These are phyloP conservation scores for Trichosphaerium sp. DNA, from an alignment of 78 protist genomes.

Conservation along the genomic window DNA sequence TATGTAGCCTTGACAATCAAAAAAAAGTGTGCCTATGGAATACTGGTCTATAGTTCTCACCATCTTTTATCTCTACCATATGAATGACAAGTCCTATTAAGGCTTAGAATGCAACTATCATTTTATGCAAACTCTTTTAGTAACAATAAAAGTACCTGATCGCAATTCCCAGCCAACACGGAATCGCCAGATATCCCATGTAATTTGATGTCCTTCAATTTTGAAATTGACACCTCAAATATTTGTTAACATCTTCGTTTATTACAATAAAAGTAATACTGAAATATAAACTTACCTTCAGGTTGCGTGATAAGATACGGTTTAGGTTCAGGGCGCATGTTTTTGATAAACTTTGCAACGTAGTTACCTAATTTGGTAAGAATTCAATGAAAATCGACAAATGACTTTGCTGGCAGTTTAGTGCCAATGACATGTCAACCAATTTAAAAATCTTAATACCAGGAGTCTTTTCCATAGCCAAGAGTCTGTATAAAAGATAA, in stretches of 20 bases:
- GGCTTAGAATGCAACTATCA: slow-evolving; percentile 1
- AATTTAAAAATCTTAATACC: no score
- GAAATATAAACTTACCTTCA: background rate
- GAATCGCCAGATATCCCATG: slow-evolving; percentile 3
- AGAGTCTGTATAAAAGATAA: no score
- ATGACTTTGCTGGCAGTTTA: no score
- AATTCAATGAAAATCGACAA: no score
- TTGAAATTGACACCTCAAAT: background rate
- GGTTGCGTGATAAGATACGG: background rate
- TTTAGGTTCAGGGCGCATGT: background rate
- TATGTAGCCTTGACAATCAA: no score
- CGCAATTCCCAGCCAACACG: no score
- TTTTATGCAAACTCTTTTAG: no score
- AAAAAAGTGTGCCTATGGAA: background rate
- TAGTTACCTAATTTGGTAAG: no score
- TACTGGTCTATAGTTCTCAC: background rate
- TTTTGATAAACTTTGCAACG: background rate
- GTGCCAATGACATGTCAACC: no score
- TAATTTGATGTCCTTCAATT: background rate
- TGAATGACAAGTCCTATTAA: background rate
- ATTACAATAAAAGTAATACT: background rate
- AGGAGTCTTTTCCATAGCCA: no score
- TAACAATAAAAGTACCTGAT: no score
- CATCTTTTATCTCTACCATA: background rate
- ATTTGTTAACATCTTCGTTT: background rate